phyloP scores from a whole-genome alignment of 495 filamentous ascomycete species.

The Melanomma pulvis-pyrius region DNA sequence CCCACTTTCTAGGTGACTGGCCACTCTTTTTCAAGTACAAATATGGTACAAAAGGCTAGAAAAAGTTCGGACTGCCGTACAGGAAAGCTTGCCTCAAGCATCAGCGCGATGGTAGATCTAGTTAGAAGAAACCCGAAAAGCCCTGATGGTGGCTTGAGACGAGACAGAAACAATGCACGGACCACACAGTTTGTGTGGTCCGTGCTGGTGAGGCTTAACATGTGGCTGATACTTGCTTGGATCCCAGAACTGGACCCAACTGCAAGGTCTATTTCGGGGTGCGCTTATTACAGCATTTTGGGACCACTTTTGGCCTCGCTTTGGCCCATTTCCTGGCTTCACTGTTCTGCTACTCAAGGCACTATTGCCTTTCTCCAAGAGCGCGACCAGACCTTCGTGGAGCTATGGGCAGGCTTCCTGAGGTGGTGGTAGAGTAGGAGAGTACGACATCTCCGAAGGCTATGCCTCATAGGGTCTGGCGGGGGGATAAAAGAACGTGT shows the following conservation, averaged over 20 bases:
- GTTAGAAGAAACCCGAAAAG: neutral
- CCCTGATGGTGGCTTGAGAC: neutral
- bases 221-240: neutral
- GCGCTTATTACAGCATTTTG: constrained; percentile 5
- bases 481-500: neutral
- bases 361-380: neutral
- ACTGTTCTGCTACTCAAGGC: neutral
- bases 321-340: neutral
- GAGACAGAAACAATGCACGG: neutral
- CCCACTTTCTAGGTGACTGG: too few relatives aligned
- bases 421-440: neutral
- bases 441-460: neutral
- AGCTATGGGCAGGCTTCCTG: constrained; percentile 1
- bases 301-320: constrained; percentile 3
- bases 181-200: neutral
- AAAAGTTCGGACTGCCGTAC: neutral
- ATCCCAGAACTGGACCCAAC: constrained; percentile 2
- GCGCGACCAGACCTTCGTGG: neutral
- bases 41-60: neutral
- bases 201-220: neutral
- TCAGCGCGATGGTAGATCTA: neutral
- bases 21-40: too few relatives aligned
- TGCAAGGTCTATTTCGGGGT: neutral
- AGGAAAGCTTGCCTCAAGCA: neutral
- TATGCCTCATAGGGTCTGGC: neutral